Evolutionary conservation across 495 filamentous ascomycete genomes (phyloP), one percentile per base, ranked within the genome.

Genomic region (Parmelia sp.): DNA sequence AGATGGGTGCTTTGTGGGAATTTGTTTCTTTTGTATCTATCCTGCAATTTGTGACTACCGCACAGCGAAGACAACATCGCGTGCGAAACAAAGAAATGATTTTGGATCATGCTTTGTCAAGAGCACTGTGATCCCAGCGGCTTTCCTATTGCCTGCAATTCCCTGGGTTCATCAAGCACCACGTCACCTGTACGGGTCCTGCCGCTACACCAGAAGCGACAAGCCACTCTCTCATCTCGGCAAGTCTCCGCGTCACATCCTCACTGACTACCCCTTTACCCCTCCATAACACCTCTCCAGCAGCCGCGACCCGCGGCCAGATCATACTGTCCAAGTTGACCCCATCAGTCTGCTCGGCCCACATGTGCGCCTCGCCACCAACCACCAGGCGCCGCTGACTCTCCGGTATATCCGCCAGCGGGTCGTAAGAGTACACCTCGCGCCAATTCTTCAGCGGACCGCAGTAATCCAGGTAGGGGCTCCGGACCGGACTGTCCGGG

Each of bases 311-410:
- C 0, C 90, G 76, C n/a, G 90, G 90, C 90, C 90, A 93, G 3
- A 90, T 72, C 73, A 87, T 84, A 57, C 74, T 70, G 72, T 92
- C 89, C 4, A 91, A 66, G 67, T 82, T 90, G 37, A 81, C 75
- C 0, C 82, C 71, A 69, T 93, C 90, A 29, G 88, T 90, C 59
- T 88, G 83, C 76, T 93, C 90, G 66, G 77, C 81, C 90, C 90
- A 93, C 36, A 89, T 83, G 63, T 86, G 85, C n/a, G 86, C 82
- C 70, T 92, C 90, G 10, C 88, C 90, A 35, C 90, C 90, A 1
- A 92, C 69, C 3, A 93, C 86, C 3, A 90, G 77, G 67, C 85
- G 77, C 0, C 79, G 77, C 57, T 82, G 67, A 10, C 82, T 78
- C 0, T 69, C 71, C 0, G 86, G 79, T 12, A 93, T 75, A 60